phyloP scores from a whole-genome alignment of 305 asterid species.

The Vinca major region DNA sequence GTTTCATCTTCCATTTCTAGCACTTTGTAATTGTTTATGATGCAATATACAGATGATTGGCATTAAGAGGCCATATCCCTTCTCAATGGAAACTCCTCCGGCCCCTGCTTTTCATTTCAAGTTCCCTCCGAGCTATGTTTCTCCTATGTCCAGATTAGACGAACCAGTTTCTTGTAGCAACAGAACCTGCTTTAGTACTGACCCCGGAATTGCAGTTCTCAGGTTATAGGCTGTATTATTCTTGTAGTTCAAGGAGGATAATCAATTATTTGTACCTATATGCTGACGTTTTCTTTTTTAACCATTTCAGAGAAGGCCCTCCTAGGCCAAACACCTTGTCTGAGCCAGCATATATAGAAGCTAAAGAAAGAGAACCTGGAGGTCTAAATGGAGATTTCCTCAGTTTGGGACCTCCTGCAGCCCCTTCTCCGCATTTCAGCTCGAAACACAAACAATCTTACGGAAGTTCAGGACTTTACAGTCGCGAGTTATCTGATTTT shows the following conservation, averaged over 20 bases:
- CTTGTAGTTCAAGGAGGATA: neutral
- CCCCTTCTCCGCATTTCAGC: constrained; percentile 22
- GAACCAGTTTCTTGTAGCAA: constrained; percentile 43
- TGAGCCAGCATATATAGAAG: constrained; percentile 22
- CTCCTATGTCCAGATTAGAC: constrained; percentile 30
- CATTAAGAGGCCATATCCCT: constrained; percentile 64
- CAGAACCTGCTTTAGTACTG: constrained; percentile 23
- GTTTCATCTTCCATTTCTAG: neutral
- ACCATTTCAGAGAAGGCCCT: constrained; percentile 40
- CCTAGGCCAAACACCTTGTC: constrained; percentile 31
- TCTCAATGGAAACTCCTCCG: constrained; percentile 40
- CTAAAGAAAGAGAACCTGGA: constrained; percentile 19
- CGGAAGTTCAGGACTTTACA: constrained; percentile 16
- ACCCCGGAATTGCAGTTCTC: constrained; percentile 28
- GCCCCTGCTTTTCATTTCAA: constrained; percentile 37
- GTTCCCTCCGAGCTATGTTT: constrained; percentile 22
- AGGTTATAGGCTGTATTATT: constrained; percentile 32
- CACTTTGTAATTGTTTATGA: constrained; percentile 6
- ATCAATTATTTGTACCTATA: neutral
- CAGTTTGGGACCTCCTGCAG: constrained; percentile 61
- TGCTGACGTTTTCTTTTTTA: constrained; percentile 4
- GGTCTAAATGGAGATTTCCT: constrained; percentile 51
- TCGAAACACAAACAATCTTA: constrained; percentile 12
- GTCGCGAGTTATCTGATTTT: constrained; percentile 19
- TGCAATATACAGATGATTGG: constrained; percentile 43